A percentile compares a stretch with the other conserved stretches of the same genome.
Conservation (phyloP, 768 basidiomycete genomes). For the Phanerochaete sordida region DNA sequence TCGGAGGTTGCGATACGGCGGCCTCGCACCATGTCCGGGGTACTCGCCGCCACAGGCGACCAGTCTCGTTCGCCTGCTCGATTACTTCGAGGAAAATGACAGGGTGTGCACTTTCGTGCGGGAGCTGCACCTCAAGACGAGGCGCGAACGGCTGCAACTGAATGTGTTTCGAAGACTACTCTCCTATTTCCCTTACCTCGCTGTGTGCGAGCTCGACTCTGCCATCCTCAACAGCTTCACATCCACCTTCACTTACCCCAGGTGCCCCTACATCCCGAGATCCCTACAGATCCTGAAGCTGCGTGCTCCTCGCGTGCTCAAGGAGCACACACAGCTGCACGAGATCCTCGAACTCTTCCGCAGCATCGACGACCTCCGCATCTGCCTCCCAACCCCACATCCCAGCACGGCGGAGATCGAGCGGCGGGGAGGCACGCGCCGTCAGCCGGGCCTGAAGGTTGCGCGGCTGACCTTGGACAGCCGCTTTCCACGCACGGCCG, state of each 20-base stretch:
- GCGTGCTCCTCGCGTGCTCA: not conserved
- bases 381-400: not conserved
- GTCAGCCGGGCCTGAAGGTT: not conserved
- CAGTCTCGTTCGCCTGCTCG: not conserved
- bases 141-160: not conserved
- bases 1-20: not conserved
- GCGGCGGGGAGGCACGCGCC: not conserved
- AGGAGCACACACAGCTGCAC: not conserved
- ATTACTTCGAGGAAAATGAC: not conserved
- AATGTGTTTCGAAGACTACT: not conserved
- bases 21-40: not conserved
- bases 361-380: not conserved
- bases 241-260: not conserved
- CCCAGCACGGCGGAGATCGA: not conserved
- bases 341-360: not conserved
- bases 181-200: not conserved
- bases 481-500: not conserved
- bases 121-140: not conserved
- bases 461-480: not conserved
- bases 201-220: not conserved
- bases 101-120: not conserved
- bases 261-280: not conserved
- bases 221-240: not conserved
- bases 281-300: not conserved
- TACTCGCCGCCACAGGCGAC: not conserved